A percentile compares a stretch with the other conserved stretches of the same genome.
phyloP scores from a whole-genome alignment of 805 yeast genomes.

The Barnettozyma vustinii region DNA sequence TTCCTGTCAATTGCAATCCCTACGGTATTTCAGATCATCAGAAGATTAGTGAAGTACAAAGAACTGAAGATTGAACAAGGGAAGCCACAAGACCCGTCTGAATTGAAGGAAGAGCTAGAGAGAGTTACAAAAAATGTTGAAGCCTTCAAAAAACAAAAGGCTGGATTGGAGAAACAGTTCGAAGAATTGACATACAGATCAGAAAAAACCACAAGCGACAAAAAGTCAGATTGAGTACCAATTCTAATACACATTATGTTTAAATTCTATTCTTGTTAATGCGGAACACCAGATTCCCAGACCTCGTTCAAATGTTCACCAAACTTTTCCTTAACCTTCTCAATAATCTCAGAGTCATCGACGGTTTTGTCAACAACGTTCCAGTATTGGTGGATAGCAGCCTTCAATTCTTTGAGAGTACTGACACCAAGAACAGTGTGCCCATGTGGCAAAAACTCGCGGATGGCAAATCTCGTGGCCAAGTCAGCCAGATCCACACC shows the following conservation, averaged over 20 bases:
- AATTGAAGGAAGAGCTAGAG: constrained; percentile 19
- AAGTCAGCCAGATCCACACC: constrained; percentile 72
- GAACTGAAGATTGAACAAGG: constrained; percentile 22
- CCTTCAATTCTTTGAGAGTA: constrained; percentile 52
- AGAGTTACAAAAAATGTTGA: constrained; percentile 40
- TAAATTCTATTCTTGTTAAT: not conserved
- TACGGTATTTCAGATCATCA: constrained; percentile 47
- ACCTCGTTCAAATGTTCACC: constrained; percentile 57
- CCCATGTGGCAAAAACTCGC: constrained; percentile 37
- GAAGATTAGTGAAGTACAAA: constrained; percentile 46
- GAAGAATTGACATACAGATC: constrained; percentile 33
- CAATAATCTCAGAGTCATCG: constrained; percentile 29
- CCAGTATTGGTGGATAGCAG: constrained; percentile 57
- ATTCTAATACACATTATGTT: not conserved
- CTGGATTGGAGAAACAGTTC: constrained; percentile 44
- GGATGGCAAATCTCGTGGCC: constrained; percentile 71
- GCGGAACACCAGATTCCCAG: constrained; percentile 52
- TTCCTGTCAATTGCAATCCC: constrained; percentile 50
- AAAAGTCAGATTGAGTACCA: constrained; percentile 23
- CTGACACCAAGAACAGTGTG: constrained; percentile 75
- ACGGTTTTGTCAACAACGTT: constrained; percentile 31
- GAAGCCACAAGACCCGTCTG: constrained; percentile 13
- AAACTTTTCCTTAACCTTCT: constrained; percentile 39
- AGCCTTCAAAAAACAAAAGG: constrained; percentile 45
- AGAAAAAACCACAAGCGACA: constrained; percentile 13